Percentiles rank a stretch among this genome's conserved stretches.
Conservation (phyloP, 2,329 filamentous ascomycete genomes). For the Ceratocystis ficicola region DNA sequence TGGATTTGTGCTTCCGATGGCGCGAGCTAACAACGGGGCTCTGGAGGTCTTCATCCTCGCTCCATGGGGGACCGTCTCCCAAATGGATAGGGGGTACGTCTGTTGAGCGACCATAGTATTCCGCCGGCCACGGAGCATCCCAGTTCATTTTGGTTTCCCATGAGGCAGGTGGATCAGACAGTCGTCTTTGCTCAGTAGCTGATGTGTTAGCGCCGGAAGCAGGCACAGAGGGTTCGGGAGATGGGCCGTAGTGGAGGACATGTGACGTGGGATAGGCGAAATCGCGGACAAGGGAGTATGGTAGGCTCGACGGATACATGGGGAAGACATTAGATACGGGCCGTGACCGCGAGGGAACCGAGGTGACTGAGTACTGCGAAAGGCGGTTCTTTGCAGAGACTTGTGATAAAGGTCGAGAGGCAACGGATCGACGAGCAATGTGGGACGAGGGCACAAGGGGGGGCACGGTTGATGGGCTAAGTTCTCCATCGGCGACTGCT, state of each 20-base stretch:
- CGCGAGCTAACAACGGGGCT: conserved; percentile 77
- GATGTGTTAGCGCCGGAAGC: conserved; percentile 75
- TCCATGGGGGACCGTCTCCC: conserved; percentile 81
- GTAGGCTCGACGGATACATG: conserved; percentile 69
- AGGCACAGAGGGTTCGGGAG: conserved; percentile 57
- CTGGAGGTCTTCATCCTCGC: conserved; percentile 88
- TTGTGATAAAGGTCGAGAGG: conserved; percentile 59
- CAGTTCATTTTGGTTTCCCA: conserved; percentile 60
- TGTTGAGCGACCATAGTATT: conserved; percentile 48
- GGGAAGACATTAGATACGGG: conserved; percentile 73
- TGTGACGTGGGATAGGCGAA: conserved; percentile 80
- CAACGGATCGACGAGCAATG: conserved; percentile 45
- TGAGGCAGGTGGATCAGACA: conserved; percentile 68
- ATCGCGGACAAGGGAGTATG: conserved; percentile 86
- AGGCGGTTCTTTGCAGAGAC: conserved; percentile 62
- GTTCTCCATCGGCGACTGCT: conserved; percentile 32
- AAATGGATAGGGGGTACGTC: conserved; percentile 74
- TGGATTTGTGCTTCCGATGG: conserved; percentile 75
- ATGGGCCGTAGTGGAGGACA: conserved; percentile 88
- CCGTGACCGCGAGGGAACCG: conserved; percentile 57
- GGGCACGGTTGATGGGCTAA: conserved; percentile 43
- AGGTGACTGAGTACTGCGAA: conserved; percentile 69
- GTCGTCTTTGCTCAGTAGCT: conserved; percentile 61
- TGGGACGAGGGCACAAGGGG: conserved; percentile 45
- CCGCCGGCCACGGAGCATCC: conserved; percentile 41